These are phyloP conservation scores for Cystobasidium slooffiae DNA, from an alignment of 1,284 basidiomycete species.

Conservation along the genomic window DNA sequence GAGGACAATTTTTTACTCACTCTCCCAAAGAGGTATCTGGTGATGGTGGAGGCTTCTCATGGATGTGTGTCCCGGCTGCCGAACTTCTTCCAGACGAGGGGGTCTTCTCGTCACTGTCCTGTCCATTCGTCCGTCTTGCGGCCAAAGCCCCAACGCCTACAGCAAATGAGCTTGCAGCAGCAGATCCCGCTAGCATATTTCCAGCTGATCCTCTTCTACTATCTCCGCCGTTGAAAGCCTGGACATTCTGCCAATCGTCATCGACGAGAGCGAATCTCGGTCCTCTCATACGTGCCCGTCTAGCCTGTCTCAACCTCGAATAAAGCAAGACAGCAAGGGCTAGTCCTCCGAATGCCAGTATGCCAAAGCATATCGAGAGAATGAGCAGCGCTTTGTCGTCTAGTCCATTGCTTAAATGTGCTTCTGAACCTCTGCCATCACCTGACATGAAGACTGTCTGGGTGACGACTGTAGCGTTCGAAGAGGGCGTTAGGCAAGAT, in stretches of 20 bases:
- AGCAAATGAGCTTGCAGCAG: slow-evolving; percentile 1
- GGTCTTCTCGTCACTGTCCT: neutral
- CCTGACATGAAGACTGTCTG: slow-evolving; percentile 41
- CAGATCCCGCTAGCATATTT: neutral
- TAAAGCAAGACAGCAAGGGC: slow-evolving; percentile 20
- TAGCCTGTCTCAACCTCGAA: slow-evolving; percentile 24
- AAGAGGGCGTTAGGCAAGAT: slow-evolving; percentile 2
- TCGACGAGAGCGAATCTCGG: slow-evolving; percentile 30
- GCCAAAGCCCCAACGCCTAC: neutral
- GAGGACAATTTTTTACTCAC: slow-evolving; percentile 10
- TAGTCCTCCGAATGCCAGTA: slow-evolving; percentile 22
- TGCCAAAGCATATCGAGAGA: slow-evolving; percentile 30
- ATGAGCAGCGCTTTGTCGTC: slow-evolving; percentile 34
- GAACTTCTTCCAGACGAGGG: neutral
- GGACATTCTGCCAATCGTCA: slow-evolving; percentile 13
- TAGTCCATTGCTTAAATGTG: slow-evolving; percentile 13
- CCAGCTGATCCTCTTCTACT: neutral
- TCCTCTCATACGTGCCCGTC: slow-evolving; percentile 24
- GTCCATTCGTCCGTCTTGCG: neutral
- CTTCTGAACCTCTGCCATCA: slow-evolving; percentile 12
- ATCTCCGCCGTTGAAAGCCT: neutral
- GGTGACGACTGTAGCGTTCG: slow-evolving; percentile 27
- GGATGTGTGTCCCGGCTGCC: neutral
- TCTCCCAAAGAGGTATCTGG: slow-evolving; percentile 23
- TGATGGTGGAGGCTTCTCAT: neutral